These are phyloP conservation scores for Trametes coccinea DNA, from an alignment of 768 basidiomycete species.

Conservation along the genomic window DNA sequence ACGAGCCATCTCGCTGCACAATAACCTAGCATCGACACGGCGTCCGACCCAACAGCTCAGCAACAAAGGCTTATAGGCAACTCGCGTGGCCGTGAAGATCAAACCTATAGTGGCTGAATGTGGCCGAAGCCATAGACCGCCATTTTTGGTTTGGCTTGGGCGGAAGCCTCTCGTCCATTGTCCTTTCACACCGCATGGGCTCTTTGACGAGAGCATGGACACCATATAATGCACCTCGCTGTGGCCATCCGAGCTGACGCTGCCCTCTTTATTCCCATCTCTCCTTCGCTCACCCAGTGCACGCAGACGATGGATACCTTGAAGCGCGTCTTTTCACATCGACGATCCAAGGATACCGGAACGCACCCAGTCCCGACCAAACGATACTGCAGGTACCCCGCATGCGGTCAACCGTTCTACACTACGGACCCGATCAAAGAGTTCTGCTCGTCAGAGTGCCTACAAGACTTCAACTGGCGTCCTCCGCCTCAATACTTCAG, in stretches of 20 bases:
- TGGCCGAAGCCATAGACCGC: too few relatives aligned
- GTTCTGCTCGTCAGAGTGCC: constrained; percentile 8
- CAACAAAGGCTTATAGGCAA: too few relatives aligned
- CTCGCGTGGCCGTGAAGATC: too few relatives aligned
- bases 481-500: background rate
- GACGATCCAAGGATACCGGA: background rate
- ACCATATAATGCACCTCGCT: background rate
- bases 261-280: background rate
- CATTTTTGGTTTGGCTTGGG: too few relatives aligned
- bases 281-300: background rate
- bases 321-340: constrained; percentile 7
- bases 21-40: too few relatives aligned
- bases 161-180: background rate
- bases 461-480: constrained; percentile 11
- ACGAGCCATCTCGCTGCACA: too few relatives aligned
- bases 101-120: too few relatives aligned
- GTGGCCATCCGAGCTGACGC: background rate
- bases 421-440: constrained; percentile 1
- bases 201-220: background rate
- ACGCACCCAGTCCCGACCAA: background rate
- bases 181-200: background rate
- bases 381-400: constrained; percentile 1
- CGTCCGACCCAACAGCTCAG: too few relatives aligned
- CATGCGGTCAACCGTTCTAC: background rate
- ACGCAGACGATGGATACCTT: background rate